Conservation (phyloP, 2,329 filamentous ascomycete genomes). For the Beauveria varroae region DNA sequence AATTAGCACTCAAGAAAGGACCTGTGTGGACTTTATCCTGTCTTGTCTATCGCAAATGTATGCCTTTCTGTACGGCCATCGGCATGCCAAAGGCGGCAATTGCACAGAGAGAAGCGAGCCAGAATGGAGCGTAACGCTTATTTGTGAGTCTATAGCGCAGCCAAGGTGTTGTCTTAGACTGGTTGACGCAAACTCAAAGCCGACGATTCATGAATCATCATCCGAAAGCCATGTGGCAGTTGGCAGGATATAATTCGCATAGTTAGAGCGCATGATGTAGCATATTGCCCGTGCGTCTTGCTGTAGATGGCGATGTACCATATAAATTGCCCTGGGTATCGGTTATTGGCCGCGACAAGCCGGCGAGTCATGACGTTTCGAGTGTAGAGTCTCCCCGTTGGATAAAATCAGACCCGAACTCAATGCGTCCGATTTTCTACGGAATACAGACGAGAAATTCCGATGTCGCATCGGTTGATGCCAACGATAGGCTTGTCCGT, state of each 20-base stretch:
- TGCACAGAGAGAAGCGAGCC: background rate
- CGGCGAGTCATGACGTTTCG: no score
- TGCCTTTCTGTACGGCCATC: background rate
- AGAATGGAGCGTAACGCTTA: background rate
- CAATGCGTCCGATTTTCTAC: background rate
- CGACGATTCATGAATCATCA: no score
- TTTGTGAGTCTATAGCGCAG: background rate
- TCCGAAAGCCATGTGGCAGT: no score
- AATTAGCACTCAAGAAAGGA: no score
- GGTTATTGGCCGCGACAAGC: no score
- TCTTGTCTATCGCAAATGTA: background rate
- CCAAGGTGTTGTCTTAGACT: background rate
- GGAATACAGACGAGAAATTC: background rate
- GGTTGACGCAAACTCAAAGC: no score
- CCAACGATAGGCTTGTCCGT: background rate
- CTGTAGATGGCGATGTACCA: no score
- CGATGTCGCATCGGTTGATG: background rate
- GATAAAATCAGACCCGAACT: background rate
- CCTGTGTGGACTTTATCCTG: no score
- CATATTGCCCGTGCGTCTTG: no score
- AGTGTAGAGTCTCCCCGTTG: background rate
- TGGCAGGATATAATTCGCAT: no score
- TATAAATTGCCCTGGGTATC: no score
- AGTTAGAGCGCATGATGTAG: no score
- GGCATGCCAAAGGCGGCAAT: background rate